A percentile compares a stretch with the other conserved stretches of the same genome.
Evolutionary conservation across 2,329 filamentous ascomycete species (phyloP).

Genomic region (Phyllosticta citribraziliensis): DNA sequence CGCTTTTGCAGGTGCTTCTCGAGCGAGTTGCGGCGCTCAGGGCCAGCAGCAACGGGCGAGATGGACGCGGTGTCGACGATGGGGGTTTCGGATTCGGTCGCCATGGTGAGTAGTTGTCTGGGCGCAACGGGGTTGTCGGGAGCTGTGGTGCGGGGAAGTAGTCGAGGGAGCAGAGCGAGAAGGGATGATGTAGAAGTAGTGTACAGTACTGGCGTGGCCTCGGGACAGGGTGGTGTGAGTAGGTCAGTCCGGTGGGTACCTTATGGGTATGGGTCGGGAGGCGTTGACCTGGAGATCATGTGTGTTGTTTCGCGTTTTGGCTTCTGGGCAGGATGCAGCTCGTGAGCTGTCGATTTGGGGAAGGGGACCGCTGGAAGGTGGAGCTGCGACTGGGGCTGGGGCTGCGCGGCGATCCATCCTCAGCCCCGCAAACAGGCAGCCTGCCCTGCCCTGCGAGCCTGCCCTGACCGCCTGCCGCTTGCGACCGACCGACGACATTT

Average conservation of each 20-base stretch:
- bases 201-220: background rate
- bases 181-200: background rate
- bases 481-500: background rate
- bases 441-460: background rate
- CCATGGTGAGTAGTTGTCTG: constrained; percentile 1
- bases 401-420: background rate
- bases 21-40: constrained; percentile 52
- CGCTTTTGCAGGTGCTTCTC: constrained; percentile 40
- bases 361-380: background rate
- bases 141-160: background rate
- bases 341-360: background rate
- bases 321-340: background rate
- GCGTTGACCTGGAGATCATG: background rate
- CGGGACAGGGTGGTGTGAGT: background rate
- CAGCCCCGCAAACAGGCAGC: background rate
- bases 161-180: background rate
- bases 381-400: too few relatives aligned
- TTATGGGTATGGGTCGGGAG: background rate
- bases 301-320: background rate
- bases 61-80: constrained; percentile 31
- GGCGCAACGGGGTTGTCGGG: background rate
- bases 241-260: background rate
- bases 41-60: constrained; percentile 29
- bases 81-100: constrained; percentile 10
- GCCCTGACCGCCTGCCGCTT: background rate